A percentile compares a stretch with the other conserved stretches of the same genome.
Conservation (phyloP, 108 stramenopile species). For the Discostella stelligeroides region DNA sequence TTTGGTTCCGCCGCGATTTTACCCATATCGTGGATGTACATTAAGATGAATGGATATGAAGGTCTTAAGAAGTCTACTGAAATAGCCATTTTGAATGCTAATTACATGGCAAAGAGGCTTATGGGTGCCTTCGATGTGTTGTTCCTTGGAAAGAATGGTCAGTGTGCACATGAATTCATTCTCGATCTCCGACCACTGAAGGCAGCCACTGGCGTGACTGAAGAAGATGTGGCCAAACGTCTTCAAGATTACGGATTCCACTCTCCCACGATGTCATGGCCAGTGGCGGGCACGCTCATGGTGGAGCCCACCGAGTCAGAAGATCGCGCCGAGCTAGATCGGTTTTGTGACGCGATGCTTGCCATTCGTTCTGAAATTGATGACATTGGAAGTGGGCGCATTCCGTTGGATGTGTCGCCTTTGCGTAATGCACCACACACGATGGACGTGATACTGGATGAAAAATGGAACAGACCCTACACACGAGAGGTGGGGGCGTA, state of each 20-base stretch:
- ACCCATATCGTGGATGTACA: constrained; percentile 99
- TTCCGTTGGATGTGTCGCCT: constrained; percentile 89
- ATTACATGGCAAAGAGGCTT: constrained; percentile 98
- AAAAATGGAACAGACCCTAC: constrained; percentile 93
- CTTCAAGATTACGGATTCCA: constrained; percentile 99
- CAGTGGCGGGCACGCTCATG: constrained; percentile 98
- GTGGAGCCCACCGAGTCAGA: constrained; percentile 99
- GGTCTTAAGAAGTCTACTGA: constrained; percentile 91
- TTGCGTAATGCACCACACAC: constrained; percentile 97
- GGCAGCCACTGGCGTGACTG: constrained; percentile 89
- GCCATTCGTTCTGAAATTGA: constrained; percentile 97
- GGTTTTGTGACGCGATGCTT: constrained; percentile 98
- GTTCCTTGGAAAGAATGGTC: constrained; percentile 94
- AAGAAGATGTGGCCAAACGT: constrained; percentile 97
- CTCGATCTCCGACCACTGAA: constrained; percentile 96
- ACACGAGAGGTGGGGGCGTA: constrained; percentile 88
- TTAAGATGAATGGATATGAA: constrained; percentile 96
- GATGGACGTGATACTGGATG: constrained; percentile 78
- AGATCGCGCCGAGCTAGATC: constrained; percentile 96
- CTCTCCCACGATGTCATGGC: constrained; percentile 99
- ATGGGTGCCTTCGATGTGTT: constrained; percentile 91
- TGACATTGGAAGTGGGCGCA: constrained; percentile 89
- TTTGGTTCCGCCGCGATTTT: constrained; percentile 98
- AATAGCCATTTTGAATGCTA: constrained; percentile 98
- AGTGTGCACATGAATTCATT: constrained; percentile 99